Evolutionary conservation across 345 rosid genomes (phyloP), one percentile per base, ranked within the genome.

Genomic region (Alliaria petiolata): DNA sequence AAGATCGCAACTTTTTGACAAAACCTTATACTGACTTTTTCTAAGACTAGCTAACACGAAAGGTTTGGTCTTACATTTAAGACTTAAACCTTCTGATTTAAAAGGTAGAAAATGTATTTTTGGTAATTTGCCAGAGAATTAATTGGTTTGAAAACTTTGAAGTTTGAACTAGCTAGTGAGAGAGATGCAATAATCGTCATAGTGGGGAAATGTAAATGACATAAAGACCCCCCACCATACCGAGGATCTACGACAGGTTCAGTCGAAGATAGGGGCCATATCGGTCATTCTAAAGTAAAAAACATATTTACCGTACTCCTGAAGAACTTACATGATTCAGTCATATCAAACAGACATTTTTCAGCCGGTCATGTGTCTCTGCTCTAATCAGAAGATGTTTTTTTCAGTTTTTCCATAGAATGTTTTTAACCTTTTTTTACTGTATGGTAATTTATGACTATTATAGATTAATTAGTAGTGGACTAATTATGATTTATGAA

Each of bases 241-340:
- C 16, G n/a, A 42, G 40, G 54, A 49, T 59, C 31, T 26, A 51
- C 4, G n/a, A 26, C 22, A 22, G 6, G 35, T 30, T 30, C 19
- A 45, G 5, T 20, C 28, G 9, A 20, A 4, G 12, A 6, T 6
- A 38, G 17, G n/a, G 70, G 76, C 34, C 1, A 51, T 8, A 38
- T 70, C 3, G 2, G 66, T 76, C 58, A 62, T 38, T 61, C 2
- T 5, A 17, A 0, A 20, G 43, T 28, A 36, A 62, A n/a, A 70
- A 68, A 46, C 66, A 76, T 69, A 69, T 76, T 76, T 62, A 76
- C 79, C 71, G 79, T 69, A 69, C 75, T 76, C 66, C 75, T 76
- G 79, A 46, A 69, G 6, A 76, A 46, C 66, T 76, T 76, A 53
- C 69, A 61, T 56, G 55, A 76, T 55, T 63, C 71, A 70, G 74